Base-by-base conservation (phyloP, 148 eudicot genomes). In the Vaccinium vitisidaea region DNA sequence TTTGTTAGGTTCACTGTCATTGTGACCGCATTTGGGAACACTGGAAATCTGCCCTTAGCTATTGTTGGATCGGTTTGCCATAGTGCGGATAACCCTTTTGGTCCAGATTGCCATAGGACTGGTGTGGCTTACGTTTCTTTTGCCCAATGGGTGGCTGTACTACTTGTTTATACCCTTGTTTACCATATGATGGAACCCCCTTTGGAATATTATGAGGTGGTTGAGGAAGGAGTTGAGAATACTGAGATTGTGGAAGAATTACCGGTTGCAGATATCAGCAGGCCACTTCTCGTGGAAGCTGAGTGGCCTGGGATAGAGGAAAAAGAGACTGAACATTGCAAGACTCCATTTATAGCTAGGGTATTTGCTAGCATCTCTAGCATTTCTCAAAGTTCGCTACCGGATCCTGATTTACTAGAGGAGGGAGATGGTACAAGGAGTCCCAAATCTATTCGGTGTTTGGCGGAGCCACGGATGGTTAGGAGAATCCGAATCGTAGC, bases 231-330 rank as follows among this genome's bases (percentile, higher is more conserved):
- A 27, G 87, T 79, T 70, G 78, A 85, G 53, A 30, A 56, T 54
- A 27, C 73, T 81, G 99, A 92, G 79, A 91, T 90, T 71, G 87
- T 73, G 21, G 83, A 80, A 46, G 65, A 73, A 30, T 11, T 84
- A 11, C 52, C 85, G 9, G 84, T 76, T n/a, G 90, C 81, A 54
- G 91, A 94, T 80, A 50, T 89, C 55, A 96, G 93, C 77, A 82
- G 92, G 86, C 97, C 99, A 2, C 94, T 96, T 82, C 86, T 96
- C 14, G 93, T 92, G 19, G 99, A 96, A 83, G 99, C 97, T 1
- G 99, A 93, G 85, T 96, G 98, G 99, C 99, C 98, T n/a, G 99
- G 99, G 36, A 89, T 96, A 89, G 90, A 92, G 52, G 97, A 96
- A 13, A 90, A 86, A 30, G 99, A 93, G 78, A 96, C 94, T 13